Percentiles rank a stretch among this genome's conserved stretches.
Conservation (phyloP, 805 yeast species). For the Candida insectorum region DNA sequence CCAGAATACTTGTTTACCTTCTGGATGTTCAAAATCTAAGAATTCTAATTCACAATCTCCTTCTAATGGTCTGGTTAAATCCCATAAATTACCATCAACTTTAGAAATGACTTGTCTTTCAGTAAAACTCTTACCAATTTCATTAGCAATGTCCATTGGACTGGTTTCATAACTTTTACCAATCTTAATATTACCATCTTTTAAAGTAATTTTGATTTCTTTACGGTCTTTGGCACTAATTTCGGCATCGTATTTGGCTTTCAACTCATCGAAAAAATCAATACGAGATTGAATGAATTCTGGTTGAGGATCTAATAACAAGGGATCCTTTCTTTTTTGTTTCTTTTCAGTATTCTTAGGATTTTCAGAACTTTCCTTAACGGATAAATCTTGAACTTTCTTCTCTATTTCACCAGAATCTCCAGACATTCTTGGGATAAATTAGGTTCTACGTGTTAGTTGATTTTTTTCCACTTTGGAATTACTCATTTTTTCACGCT, state of each 20-base stretch:
- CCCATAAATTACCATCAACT: constrained; percentile 91
- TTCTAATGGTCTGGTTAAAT: constrained; percentile 91
- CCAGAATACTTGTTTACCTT: constrained; percentile 96
- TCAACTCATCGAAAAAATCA: constrained; percentile 73
- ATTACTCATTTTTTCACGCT: not conserved
- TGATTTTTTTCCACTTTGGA: not conserved
- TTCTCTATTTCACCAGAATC: constrained; percentile 34
- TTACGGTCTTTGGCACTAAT: constrained; percentile 55
- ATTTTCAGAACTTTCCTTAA: constrained; percentile 17
- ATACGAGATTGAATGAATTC: constrained; percentile 77
- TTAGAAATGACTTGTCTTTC: constrained; percentile 91
- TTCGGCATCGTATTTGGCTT: constrained; percentile 71
- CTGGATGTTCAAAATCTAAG: constrained; percentile 88
- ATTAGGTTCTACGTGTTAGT: constrained; percentile 8
- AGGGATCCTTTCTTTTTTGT: constrained; percentile 37
- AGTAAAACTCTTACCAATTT: constrained; percentile 79
- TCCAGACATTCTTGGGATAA: too few species aligned
- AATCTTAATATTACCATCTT: constrained; percentile 77
- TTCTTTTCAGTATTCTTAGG: constrained; percentile 18
- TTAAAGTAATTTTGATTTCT: constrained; percentile 75
- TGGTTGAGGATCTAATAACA: constrained; percentile 73
- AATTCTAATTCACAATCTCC: constrained; percentile 65
- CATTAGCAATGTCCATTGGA: constrained; percentile 81
- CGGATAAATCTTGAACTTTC: constrained; percentile 45
- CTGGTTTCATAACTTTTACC: constrained; percentile 88